phyloP scores from a whole-genome alignment of 768 basidiomycete species.

The Xerocomus brunneocitrinus region DNA sequence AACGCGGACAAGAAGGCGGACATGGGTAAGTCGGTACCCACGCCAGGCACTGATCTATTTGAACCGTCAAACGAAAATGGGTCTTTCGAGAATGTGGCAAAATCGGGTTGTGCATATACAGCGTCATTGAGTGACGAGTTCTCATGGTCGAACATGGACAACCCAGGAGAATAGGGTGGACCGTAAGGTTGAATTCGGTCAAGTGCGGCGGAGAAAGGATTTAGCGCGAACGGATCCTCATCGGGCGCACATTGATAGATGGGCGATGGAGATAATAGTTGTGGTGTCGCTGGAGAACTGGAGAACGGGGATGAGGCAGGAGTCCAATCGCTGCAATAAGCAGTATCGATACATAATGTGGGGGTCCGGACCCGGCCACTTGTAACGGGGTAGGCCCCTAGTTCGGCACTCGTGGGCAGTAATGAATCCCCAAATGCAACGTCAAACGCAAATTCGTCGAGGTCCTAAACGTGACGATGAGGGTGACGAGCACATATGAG shows the following conservation, averaged over 20 bases:
- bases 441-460: conserved; percentile 29
- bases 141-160: conserved; percentile 19
- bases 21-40: conserved; percentile 28
- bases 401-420: conserved; percentile 9
- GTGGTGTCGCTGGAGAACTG: conserved; percentile 43
- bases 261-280: conserved; percentile 30
- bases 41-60: conserved; percentile 18
- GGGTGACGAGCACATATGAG: neutral
- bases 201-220: conserved; percentile 15
- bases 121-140: conserved; percentile 7
- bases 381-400: conserved; percentile 22
- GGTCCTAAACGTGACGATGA: conserved; percentile 17
- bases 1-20: conserved; percentile 31
- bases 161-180: conserved; percentile 18
- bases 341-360: conserved; percentile 38
- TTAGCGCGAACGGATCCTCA: conserved; percentile 17
- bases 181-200: conserved; percentile 12
- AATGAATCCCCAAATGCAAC: conserved; percentile 29
- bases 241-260: conserved; percentile 23
- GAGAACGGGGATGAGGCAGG: conserved; percentile 40
- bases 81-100: conserved; percentile 21
- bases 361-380: conserved; percentile 26
- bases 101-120: conserved; percentile 19
- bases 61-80: conserved; percentile 23
- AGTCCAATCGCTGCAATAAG: conserved; percentile 39